Evolutionary conservation across 2,329 filamentous ascomycete genomes (phyloP), one percentile per base, ranked within the genome.

Genomic region (Fusarium stilboides): DNA sequence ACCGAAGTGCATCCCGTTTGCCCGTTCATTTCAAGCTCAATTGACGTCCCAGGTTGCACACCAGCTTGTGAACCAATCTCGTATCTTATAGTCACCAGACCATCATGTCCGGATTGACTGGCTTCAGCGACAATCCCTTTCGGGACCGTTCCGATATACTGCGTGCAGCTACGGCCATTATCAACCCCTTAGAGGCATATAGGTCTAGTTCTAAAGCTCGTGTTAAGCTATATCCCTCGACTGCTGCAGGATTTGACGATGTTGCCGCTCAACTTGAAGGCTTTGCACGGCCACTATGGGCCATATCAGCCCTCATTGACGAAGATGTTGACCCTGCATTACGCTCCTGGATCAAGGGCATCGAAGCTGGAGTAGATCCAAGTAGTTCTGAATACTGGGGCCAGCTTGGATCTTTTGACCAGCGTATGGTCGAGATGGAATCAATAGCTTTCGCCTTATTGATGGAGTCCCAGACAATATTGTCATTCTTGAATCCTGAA

Each of bases 341-440:
- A 34, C 49, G 65, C 17, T 69, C 72, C 39, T 81, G 80, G 80
- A 77, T 20, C 31, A 65, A 5, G 76, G 80, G 17, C 52, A 80
- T 37, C 17, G 49, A 50, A n/a, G 54, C 60, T 3, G 80, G 80
- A 6, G 77, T 76, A 1, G 75, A 82, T 33, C 79, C 79, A 1
- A 47, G 57, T 2, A 68, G 75, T 33, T 36, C 57, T 1, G 80
- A 81, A 43, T 87, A 84, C 63, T 87, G 85, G 85, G 85, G 84
- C 0, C 71, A 77, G 5, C 78, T 86, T 1, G 74, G 76, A 0
- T 72, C 83, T 12, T 77, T 77, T 8, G 84, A 87, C 54, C 85
- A 87, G 68, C 74, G 85, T 3, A 87, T 87, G 85, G 85, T 87
- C 1, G 85, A 87, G 65, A 80, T 83, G 52, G 85, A 87, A 66